Evolutionary conservation across 129 eudicot genomes (phyloP).

Genomic region (Artemisia annua): DNA sequence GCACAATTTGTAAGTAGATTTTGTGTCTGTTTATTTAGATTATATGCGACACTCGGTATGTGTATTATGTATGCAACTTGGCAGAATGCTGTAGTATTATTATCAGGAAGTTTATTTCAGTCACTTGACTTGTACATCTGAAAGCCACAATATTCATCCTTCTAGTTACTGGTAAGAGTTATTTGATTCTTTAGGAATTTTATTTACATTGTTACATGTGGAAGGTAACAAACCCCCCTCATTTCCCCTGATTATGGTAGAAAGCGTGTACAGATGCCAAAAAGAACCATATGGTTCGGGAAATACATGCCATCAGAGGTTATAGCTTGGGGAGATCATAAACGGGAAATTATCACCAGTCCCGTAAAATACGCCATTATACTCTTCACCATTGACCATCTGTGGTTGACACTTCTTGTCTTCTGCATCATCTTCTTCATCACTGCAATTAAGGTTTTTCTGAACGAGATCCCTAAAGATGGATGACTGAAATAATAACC

Average conservation of each 20-base stretch:
- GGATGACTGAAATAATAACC: conserved; percentile 64
- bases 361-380: conserved; percentile 37
- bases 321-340: conserved; percentile 33
- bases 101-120: conserved; percentile 7
- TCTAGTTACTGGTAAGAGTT: conserved; percentile 2
- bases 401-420: conserved; percentile 32
- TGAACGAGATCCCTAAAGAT: conserved; percentile 67
- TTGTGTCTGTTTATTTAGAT: conserved; percentile 5
- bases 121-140: conserved; percentile 10
- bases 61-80: neutral
- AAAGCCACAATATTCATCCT: conserved; percentile 19
- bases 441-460: conserved; percentile 52
- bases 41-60: neutral
- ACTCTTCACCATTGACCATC: conserved; percentile 45
- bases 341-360: conserved; percentile 39
- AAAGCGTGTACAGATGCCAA: conserved; percentile 14
- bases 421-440: conserved; percentile 40
- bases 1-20: neutral
- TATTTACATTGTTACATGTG: conserved; percentile 30
- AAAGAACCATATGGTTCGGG: conserved; percentile 31
- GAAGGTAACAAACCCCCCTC: conserved; percentile 15
- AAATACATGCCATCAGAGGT: conserved; percentile 21
- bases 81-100: conserved; percentile 4
- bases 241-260: neutral
- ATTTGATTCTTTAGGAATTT: conserved; percentile 18